Conservation (phyloP, 805 yeast genomes). For the Ogataea henricii region DNA sequence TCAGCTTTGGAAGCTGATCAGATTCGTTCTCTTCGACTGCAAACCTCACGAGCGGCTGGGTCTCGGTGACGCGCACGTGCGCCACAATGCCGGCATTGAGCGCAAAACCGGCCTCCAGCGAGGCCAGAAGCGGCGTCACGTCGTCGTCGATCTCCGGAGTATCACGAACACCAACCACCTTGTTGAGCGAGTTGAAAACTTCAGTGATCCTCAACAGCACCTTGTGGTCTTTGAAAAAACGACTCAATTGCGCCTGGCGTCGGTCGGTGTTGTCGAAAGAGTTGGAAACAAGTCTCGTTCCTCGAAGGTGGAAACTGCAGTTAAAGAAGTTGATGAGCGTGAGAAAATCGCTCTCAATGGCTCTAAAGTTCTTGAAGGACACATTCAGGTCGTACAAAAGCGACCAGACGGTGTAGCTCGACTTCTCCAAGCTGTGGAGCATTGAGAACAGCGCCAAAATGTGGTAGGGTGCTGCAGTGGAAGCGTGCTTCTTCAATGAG, state of each 20-base stretch:
- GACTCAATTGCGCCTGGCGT: slow-evolving; percentile 6
- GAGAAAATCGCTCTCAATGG: slow-evolving; percentile 20
- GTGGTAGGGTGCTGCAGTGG: slow-evolving; percentile 10
- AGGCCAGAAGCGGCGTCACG: slow-evolving; percentile 7
- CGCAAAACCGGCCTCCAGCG: slow-evolving; percentile 14
- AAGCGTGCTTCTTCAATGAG: slow-evolving; percentile 6
- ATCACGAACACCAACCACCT: slow-evolving; percentile 1
- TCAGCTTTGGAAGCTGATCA: slow-evolving; percentile 15
- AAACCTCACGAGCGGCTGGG: slow-evolving; percentile 18
- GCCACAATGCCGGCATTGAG: slow-evolving; percentile 15
- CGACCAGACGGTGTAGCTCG: slow-evolving; percentile 18
- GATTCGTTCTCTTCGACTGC: slow-evolving; percentile 7
- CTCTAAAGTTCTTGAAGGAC: slow-evolving; percentile 12
- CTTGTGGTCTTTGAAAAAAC: slow-evolving; percentile 13
- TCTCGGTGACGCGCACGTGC: slow-evolving; percentile 5
- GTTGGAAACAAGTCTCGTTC: background rate
- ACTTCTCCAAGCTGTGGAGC: slow-evolving; percentile 11
- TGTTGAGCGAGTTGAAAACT: slow-evolving; percentile 9
- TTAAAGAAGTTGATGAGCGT: slow-evolving; percentile 23
- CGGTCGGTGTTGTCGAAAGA: background rate
- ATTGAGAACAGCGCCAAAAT: slow-evolving; percentile 15
- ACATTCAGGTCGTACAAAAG: slow-evolving; percentile 20
- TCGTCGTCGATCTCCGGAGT: slow-evolving; percentile 2
- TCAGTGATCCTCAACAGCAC: slow-evolving; percentile 3
- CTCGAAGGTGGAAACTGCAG: slow-evolving; percentile 8